Percentiles rank a stretch among this genome's conserved stretches.
These are phyloP conservation scores for Ostreobium quekettii DNA, from an alignment of 139 green algal genomes.

Conservation along the genomic window DNA sequence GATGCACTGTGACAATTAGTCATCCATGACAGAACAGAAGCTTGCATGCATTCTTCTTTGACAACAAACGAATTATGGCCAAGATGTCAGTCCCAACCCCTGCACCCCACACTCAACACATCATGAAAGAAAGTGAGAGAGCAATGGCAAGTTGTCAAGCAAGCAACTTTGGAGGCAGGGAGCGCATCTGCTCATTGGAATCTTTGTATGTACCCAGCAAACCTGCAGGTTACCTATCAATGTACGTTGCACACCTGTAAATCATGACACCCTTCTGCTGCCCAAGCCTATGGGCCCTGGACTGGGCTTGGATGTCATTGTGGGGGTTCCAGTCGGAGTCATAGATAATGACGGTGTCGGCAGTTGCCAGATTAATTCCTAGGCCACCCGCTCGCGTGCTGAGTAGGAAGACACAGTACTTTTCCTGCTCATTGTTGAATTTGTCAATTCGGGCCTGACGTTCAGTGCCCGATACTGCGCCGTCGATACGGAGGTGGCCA, in stretches of 20 bases:
- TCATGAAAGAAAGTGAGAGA: too few relatives aligned
- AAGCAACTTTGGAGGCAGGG: too few relatives aligned
- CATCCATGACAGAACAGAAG: too few relatives aligned
- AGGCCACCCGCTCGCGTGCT: conserved; percentile 64
- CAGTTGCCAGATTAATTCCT: conserved; percentile 84
- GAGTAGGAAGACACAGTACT: conserved; percentile 62
- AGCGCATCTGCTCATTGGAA: neutral
- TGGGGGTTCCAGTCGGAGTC: conserved; percentile 56
- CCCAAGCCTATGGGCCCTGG: conserved; percentile 65
- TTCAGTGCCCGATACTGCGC: conserved; percentile 27
- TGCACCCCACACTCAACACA: too few relatives aligned
- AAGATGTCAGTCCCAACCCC: too few relatives aligned
- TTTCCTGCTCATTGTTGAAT: conserved; percentile 53
- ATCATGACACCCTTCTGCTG: conserved; percentile 74
- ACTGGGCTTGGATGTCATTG: conserved; percentile 67
- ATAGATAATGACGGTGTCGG: conserved; percentile 85
- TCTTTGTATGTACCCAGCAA: neutral
- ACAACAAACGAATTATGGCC: too few relatives aligned
- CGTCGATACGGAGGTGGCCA: conserved; percentile 54
- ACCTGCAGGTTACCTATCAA: neutral
- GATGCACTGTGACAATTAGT: too few relatives aligned
- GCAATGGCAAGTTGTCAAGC: too few relatives aligned
- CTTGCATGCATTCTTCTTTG: too few relatives aligned
- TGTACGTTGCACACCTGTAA: conserved; percentile 43
- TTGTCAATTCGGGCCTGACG: conserved; percentile 63